These are phyloP conservation scores for Hsuehochloa calcarea DNA, from an alignment of 176 grass and related monocot genomes.

Conservation along the genomic window DNA sequence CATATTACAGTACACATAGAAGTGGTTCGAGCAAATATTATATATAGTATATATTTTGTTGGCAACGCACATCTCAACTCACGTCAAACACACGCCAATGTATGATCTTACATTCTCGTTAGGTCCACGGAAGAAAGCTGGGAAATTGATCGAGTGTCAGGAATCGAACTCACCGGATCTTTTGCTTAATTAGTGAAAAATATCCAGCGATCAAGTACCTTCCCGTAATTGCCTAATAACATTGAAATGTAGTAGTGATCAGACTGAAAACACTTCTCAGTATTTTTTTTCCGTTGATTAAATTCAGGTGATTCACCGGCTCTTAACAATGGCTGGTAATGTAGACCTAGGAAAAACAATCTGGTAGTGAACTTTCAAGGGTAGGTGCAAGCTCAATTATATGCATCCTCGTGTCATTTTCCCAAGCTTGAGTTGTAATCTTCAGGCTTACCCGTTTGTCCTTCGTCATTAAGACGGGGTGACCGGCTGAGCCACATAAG, in stretches of 20 bases:
- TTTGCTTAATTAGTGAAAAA: neutral
- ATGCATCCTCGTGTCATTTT: conserved; percentile 21
- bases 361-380: neutral
- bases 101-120: neutral
- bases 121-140: no score
- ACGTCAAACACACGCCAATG: neutral
- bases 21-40: no score
- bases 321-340: neutral
- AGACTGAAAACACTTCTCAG: neutral
- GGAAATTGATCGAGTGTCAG: neutral
- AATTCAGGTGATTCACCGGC: neutral
- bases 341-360: neutral
- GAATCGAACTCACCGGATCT: neutral
- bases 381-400: conserved; percentile 19
- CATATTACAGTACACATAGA: neutral
- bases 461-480: neutral
- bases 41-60: no score
- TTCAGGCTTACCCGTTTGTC: conserved; percentile 13
- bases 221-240: neutral
- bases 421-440: neutral
- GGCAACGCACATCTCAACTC: no score
- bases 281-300: neutral
- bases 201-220: neutral
- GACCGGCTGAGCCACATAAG: neutral
- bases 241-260: neutral